These are phyloP conservation scores for Geotrichum cucujoidarum DNA, from an alignment of 1,139 yeast species.

Conservation along the genomic window DNA sequence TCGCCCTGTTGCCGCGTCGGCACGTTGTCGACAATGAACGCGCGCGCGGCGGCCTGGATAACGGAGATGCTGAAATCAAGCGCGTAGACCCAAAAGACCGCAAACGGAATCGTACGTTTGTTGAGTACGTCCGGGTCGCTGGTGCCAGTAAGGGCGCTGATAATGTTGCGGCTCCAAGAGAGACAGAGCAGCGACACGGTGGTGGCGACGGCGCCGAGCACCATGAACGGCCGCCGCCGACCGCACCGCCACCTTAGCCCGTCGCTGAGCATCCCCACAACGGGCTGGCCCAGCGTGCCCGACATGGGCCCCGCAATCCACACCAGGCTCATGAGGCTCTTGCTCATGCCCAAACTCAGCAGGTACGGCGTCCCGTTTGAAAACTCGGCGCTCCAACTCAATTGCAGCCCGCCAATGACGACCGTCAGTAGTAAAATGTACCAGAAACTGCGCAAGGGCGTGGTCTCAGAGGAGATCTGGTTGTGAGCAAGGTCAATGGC, in stretches of 20 bases:
- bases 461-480: conserved; percentile 20
- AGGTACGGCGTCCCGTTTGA: conserved; percentile 46
- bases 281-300: conserved; percentile 56
- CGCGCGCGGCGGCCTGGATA: conserved; percentile 47
- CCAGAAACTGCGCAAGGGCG: conserved; percentile 41
- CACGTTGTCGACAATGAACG: conserved; percentile 47
- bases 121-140: conserved; percentile 20
- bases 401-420: conserved; percentile 48
- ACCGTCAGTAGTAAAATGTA: conserved; percentile 46
- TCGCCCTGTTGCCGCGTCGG: conserved; percentile 46
- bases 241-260: conserved; percentile 44
- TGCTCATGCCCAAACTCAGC: conserved; percentile 51
- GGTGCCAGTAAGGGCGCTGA: conserved; percentile 24
- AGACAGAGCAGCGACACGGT: conserved; percentile 39
- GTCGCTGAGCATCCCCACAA: conserved; percentile 54
- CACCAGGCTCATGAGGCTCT: conserved; percentile 47
- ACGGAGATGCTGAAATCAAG: conserved; percentile 47
- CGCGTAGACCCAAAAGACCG: conserved; percentile 43
- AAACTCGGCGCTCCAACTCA: conserved; percentile 53
- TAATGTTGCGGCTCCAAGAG: conserved; percentile 39
- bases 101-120: conserved; percentile 40
- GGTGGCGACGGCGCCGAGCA: conserved; percentile 44
- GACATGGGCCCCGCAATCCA: conserved; percentile 63
- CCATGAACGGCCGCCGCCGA: conserved; percentile 51
- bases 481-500: not conserved